These are phyloP conservation scores for Fonsecaea erecta DNA, from an alignment of 2,329 filamentous ascomycete species.

Conservation along the genomic window DNA sequence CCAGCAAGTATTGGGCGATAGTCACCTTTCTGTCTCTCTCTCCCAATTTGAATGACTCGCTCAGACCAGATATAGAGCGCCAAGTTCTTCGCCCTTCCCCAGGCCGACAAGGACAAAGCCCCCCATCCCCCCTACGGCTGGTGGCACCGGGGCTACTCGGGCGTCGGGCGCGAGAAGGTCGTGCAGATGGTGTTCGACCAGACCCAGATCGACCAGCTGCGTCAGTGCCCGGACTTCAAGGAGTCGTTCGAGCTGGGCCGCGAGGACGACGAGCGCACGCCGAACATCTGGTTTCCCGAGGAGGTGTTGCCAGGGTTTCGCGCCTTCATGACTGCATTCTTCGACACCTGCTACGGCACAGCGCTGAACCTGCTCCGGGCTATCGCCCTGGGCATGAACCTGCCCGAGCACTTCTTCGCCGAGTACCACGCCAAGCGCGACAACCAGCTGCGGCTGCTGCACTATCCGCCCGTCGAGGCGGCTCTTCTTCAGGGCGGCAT, in stretches of 20 bases:
- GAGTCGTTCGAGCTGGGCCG: slow-evolving; percentile 56
- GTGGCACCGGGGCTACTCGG: slow-evolving; percentile 32
- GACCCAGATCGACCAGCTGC: slow-evolving; percentile 24
- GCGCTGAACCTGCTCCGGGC: slow-evolving; percentile 51
- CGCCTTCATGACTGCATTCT: slow-evolving; percentile 44
- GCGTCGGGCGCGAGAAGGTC: slow-evolving; percentile 32
- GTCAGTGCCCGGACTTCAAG: slow-evolving; percentile 35
- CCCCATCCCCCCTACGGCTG: slow-evolving; percentile 48
- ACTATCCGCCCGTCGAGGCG: slow-evolving; percentile 53
- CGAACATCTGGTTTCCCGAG: slow-evolving; percentile 57
- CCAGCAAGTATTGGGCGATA: not conserved
- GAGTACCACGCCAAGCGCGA: slow-evolving; percentile 68
- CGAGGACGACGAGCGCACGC: slow-evolving; percentile 48
- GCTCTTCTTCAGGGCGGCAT: slow-evolving; percentile 43
- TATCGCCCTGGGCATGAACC: slow-evolving; percentile 48
- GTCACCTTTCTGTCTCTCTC: no score
- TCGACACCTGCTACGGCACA: slow-evolving; percentile 49
- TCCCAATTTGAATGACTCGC: not conserved
- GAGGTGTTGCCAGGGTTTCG: slow-evolving; percentile 52
- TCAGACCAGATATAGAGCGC: slow-evolving; percentile 33
- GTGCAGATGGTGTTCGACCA: slow-evolving; percentile 28
- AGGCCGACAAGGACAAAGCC: slow-evolving; percentile 54
- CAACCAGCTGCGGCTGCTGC: slow-evolving; percentile 52
- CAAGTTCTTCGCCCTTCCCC: slow-evolving; percentile 51
- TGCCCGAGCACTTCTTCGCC: slow-evolving; percentile 46